Conservation (phyloP, 352 stramenopile species). For the Pythium myriotylum region DNA sequence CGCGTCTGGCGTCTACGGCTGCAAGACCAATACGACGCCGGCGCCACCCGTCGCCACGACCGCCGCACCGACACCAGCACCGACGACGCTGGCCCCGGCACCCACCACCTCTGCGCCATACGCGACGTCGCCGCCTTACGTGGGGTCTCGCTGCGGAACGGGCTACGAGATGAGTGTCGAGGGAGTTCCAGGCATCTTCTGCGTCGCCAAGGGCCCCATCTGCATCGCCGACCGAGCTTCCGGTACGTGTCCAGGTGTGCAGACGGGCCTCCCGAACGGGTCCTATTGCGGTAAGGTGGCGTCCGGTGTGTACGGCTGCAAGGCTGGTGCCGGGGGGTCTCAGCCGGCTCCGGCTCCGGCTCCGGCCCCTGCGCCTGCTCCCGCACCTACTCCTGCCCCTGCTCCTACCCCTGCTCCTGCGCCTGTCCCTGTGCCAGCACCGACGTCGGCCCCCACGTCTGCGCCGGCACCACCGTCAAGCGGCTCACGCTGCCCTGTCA, state of each 20-base stretch:
- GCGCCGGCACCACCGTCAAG: background rate
- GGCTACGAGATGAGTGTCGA: constrained; percentile 1
- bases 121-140: no score
- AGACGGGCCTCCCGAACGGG: background rate
- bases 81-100: background rate
- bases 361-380: no score
- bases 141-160: background rate
- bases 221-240: background rate
- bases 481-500: background rate
- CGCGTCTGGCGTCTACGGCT: constrained; percentile 15
- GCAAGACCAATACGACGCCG: constrained; percentile 10
- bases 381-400: no score
- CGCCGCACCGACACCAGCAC: no score
- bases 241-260: constrained; percentile 11
- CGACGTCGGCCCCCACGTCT: background rate
- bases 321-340: no score
- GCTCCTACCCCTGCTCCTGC: background rate
- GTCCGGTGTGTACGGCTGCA: constrained; percentile 19
- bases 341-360: no score
- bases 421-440: background rate
- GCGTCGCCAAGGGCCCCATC: constrained; percentile 1
- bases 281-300: constrained; percentile 13
- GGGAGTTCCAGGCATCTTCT: background rate
- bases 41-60: background rate
- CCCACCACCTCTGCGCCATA: background rate